phyloP scores from a whole-genome alignment of 2,329 filamentous ascomycete species.

The Spiromastix sp. region DNA sequence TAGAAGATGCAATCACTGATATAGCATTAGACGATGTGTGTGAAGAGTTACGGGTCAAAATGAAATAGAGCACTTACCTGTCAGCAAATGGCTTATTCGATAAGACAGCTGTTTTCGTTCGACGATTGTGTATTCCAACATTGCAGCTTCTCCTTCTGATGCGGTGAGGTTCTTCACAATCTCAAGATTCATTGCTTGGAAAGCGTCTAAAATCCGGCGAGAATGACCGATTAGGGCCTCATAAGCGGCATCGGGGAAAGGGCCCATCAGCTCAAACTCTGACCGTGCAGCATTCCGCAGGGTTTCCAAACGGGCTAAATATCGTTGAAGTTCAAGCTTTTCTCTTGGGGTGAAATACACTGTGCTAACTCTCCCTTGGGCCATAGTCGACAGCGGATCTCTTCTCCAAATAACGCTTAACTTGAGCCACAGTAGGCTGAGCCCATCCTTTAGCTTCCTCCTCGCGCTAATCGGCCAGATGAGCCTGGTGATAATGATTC shows the following conservation, averaged over 20 bases:
- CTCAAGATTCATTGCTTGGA: constrained; percentile 92
- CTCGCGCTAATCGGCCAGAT: constrained; percentile 93
- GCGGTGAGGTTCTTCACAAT: constrained; percentile 69
- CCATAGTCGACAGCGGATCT: constrained; percentile 68
- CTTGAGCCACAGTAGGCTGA: constrained; percentile 84
- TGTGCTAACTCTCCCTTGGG: constrained; percentile 44
- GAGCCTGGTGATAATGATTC: constrained; percentile 75
- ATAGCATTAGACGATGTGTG: too few species aligned
- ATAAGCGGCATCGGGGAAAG: constrained; percentile 68
- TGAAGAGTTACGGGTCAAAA: too few species aligned
- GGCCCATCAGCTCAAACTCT: constrained; percentile 80
- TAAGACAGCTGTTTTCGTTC: constrained; percentile 76
- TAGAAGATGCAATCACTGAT: constrained; percentile 77
- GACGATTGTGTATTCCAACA: constrained; percentile 66
- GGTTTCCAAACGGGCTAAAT: constrained; percentile 60
- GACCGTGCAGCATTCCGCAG: constrained; percentile 63
- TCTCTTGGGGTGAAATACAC: constrained; percentile 83
- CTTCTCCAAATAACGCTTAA: constrained; percentile 96
- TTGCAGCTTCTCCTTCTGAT: constrained; percentile 67
- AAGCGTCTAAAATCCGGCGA: constrained; percentile 77
- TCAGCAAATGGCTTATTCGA: constrained; percentile 78
- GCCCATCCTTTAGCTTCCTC: constrained; percentile 75
- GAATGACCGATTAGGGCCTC: constrained; percentile 68
- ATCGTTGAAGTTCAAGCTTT: constrained; percentile 76
- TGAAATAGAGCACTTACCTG: constrained; percentile 32